Percentiles rank a stretch among this genome's conserved stretches.
These are phyloP conservation scores for Aspergillus diversus DNA, from an alignment of 495 filamentous ascomycete genomes.

Conservation along the genomic window DNA sequence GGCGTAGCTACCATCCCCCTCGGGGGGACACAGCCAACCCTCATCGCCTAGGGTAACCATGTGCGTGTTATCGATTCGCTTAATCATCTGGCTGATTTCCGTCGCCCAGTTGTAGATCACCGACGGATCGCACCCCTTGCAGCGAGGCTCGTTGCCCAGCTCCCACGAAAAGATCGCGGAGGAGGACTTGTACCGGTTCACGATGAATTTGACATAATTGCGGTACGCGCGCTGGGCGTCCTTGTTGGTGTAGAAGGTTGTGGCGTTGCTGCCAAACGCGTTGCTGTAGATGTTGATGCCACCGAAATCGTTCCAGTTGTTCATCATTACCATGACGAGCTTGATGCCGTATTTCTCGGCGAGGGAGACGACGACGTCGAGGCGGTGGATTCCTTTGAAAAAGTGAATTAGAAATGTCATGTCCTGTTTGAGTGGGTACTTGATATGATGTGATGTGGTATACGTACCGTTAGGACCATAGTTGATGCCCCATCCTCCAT, in stretches of 20 bases:
- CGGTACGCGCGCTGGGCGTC: conserved; percentile 62
- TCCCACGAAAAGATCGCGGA: conserved; percentile 73
- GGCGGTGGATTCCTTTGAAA: conserved; percentile 51
- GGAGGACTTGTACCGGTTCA: conserved; percentile 60
- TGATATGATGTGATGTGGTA: background rate
- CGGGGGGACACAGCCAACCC: conserved; percentile 14
- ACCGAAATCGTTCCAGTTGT: conserved; percentile 34
- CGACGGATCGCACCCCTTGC: conserved; percentile 60
- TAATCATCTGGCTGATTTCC: conserved; percentile 64
- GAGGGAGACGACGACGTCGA: conserved; percentile 66
- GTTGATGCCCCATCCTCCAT: conserved; percentile 62
- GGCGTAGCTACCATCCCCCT: conserved; percentile 45
- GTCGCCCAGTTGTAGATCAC: conserved; percentile 65
- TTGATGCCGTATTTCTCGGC: conserved; percentile 62
- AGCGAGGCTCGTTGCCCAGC: conserved; percentile 71
- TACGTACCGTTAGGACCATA: conserved; percentile 59
- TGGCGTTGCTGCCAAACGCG: conserved; percentile 60
- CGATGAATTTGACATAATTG: conserved; percentile 63
- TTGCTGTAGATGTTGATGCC: conserved; percentile 59
- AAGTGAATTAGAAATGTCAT: background rate
- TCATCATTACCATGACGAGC: conserved; percentile 61
- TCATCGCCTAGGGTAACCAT: conserved; percentile 70
- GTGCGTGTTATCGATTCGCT: conserved; percentile 63
- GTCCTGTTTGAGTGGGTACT: background rate
- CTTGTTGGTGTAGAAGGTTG: conserved; percentile 59